phyloP scores from a whole-genome alignment of 2,329 filamentous ascomycete species.

The Botrytis hyacinthi region DNA sequence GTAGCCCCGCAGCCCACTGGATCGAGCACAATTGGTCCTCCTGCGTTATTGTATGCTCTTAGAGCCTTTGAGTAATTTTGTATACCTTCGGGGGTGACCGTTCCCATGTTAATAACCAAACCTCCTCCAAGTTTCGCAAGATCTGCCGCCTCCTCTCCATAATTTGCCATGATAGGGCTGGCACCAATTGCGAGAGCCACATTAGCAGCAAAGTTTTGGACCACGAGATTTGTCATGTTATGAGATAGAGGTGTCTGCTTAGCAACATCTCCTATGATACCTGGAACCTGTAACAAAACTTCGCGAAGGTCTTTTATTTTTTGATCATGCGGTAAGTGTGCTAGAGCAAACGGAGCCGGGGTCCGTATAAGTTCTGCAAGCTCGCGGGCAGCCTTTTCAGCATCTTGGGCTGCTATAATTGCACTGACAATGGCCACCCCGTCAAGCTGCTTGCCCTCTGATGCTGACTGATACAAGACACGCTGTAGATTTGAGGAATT shows the following conservation, averaged over 20 bases:
- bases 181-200: conserved; percentile 81
- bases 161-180: conserved; percentile 92
- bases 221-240: conserved; percentile 97
- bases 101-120: conserved; percentile 94
- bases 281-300: conserved; percentile 29
- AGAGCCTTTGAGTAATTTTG: conserved; percentile 72
- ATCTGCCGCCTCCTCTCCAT: conserved; percentile 77
- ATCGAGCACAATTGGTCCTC: conserved; percentile 77
- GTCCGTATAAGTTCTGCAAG: conserved; percentile 55
- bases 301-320: conserved; percentile 31
- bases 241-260: conserved; percentile 72
- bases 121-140: conserved; percentile 74
- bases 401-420: conserved; percentile 71
- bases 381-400: conserved; percentile 58
- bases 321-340: conserved; percentile 20
- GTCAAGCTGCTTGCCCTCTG: conserved; percentile 59
- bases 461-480: conserved; percentile 67
- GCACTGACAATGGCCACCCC: conserved; percentile 89
- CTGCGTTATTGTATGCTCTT: conserved; percentile 74
- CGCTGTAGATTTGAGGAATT: conserved; percentile 72
- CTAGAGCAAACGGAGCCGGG: conserved; percentile 34
- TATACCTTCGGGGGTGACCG: conserved; percentile 73
- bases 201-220: conserved; percentile 93
- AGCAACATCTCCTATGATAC: conserved; percentile 60
- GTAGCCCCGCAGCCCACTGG: conserved; percentile 91